phyloP scores from a whole-genome alignment of 192 early-diverging fungal species.

The Umbelopsis sp. region DNA sequence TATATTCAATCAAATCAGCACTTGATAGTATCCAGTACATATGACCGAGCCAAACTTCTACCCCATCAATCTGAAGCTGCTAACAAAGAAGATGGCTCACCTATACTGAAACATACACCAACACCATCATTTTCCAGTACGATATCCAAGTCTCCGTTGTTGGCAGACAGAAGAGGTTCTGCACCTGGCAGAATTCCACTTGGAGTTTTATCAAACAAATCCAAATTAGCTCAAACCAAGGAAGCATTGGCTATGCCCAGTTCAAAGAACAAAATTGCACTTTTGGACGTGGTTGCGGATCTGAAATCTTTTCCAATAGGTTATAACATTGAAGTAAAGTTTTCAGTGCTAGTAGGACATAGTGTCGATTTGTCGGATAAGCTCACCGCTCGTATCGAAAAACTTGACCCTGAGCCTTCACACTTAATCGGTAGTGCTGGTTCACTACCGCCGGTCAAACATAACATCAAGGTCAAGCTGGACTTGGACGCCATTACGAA shows the following conservation, averaged over 20 bases:
- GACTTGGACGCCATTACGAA: neutral
- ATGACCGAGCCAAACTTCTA: neutral
- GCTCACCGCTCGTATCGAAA: constrained; percentile 17
- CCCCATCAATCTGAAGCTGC: neutral
- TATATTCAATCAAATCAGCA: constrained; percentile 1
- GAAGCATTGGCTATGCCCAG: neutral
- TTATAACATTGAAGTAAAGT: constrained; percentile 35
- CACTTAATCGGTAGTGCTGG: constrained; percentile 20
- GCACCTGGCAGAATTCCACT: constrained; percentile 15
- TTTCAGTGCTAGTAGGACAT: constrained; percentile 11
- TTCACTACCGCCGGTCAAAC: constrained; percentile 20
- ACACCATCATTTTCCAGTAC: constrained; percentile 3
- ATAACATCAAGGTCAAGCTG: constrained; percentile 16
- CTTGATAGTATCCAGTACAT: neutral
- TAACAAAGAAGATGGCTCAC: constrained; percentile 11
- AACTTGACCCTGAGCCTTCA: constrained; percentile 23
- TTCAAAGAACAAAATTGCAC: neutral
- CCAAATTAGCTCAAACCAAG: neutral
- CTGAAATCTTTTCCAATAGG: constrained; percentile 44
- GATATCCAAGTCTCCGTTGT: constrained; percentile 2
- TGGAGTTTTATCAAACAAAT: constrained; percentile 1
- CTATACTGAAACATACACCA: constrained; percentile 6
- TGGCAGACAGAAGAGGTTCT: constrained; percentile 19
- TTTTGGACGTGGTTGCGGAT: constrained; percentile 42
- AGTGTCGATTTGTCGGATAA: constrained; percentile 23